Conservation (phyloP, 176 grass and related monocot species). For the Olyra latifolia region DNA sequence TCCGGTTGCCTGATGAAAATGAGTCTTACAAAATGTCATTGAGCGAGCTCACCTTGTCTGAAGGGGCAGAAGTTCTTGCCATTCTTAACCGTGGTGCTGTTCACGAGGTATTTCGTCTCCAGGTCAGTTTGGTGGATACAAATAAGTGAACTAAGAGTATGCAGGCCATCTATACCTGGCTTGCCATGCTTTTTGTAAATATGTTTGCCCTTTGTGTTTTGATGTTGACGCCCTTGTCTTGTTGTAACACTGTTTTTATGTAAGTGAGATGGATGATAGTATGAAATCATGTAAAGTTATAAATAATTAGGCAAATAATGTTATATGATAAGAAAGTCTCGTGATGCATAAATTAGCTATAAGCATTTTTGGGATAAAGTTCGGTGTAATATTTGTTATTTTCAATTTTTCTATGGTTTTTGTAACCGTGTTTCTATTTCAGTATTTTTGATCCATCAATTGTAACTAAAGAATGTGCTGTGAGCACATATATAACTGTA, state of each 20-base stretch:
- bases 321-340: constrained; percentile 21
- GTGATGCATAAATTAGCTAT: not conserved
- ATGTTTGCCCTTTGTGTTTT: constrained; percentile 21
- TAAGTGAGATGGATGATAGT: constrained; percentile 22
- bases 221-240: not conserved
- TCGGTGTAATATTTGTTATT: not conserved
- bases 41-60: constrained; percentile 45
- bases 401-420: not conserved
- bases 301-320: not conserved
- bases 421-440: not conserved
- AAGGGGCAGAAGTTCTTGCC: constrained; percentile 50
- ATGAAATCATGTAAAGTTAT: constrained; percentile 18
- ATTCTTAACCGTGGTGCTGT: constrained; percentile 82
- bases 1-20: constrained; percentile 62
- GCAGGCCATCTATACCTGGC: not conserved
- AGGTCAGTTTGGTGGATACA: constrained; percentile 46
- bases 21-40: constrained; percentile 50
- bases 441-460: not conserved
- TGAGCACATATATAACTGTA: not conserved
- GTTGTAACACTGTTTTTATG: constrained; percentile 18
- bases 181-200: constrained; percentile 34
- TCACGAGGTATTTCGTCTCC: constrained; percentile 74
- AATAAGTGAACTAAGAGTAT: constrained; percentile 33
- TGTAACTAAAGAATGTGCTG: not conserved
- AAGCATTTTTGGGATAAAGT: not conserved